A percentile compares a stretch with the other conserved stretches of the same genome.
phyloP scores from a whole-genome alignment of 75 land plant genomes.

The Chamaecyparis obtusa region DNA sequence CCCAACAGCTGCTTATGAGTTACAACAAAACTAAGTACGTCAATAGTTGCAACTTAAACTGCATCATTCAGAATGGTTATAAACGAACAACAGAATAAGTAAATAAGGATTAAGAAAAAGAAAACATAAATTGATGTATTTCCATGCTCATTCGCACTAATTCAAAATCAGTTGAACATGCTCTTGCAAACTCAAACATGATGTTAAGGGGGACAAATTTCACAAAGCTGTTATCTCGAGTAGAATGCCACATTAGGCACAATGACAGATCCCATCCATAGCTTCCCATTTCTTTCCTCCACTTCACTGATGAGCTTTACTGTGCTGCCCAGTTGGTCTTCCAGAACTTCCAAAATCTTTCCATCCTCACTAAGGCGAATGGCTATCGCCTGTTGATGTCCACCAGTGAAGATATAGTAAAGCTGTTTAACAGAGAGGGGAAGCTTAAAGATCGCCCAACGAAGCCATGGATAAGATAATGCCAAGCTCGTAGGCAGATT shows the following conservation, averaged over 20 bases:
- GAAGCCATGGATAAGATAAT: slow-evolving; percentile 21
- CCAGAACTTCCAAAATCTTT: slow-evolving; percentile 47
- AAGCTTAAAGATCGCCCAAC: slow-evolving; percentile 18
- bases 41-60: not conserved
- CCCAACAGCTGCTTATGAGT: not conserved
- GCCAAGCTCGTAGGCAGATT: slow-evolving; percentile 12
- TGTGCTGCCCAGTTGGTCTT: slow-evolving; percentile 29
- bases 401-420: slow-evolving; percentile 10
- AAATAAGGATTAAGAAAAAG: not conserved
- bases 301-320: slow-evolving; percentile 48
- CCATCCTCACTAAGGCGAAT: slow-evolving; percentile 37
- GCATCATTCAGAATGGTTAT: not conserved
- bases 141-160: not conserved
- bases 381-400: slow-evolving; percentile 29
- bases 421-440: slow-evolving; percentile 23
- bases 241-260: slow-evolving; percentile 48
- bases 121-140: not conserved
- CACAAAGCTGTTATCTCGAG: not conserved
- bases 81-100: not conserved
- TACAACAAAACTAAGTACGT: not conserved
- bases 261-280: slow-evolving; percentile 80
- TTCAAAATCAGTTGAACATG: not conserved
- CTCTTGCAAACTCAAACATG: not conserved
- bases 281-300: slow-evolving; percentile 62
- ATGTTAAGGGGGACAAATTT: not conserved